Conservation (phyloP, 441 rosid genomes). For the Aquilaria agallochum region DNA sequence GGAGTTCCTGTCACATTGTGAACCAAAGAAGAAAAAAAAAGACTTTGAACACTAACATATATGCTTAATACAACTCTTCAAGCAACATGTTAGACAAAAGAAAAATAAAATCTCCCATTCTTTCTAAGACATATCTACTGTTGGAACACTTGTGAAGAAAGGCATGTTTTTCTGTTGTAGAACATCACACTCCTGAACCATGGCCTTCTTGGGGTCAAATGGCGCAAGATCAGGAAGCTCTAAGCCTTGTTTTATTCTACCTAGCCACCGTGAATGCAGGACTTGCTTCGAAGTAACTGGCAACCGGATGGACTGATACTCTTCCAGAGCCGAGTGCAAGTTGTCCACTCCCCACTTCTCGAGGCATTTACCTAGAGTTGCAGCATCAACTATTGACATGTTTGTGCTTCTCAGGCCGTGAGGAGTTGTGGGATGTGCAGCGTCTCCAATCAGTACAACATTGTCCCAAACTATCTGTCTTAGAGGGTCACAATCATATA, state of each 20-base stretch:
- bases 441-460: conserved; percentile 63
- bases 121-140: neutral
- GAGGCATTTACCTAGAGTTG: conserved; percentile 56
- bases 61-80: too few species aligned
- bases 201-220: conserved; percentile 35
- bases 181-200: conserved; percentile 30
- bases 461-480: conserved; percentile 44
- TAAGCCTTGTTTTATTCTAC: conserved; percentile 74
- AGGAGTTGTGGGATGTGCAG: conserved; percentile 81
- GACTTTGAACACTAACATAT: too few species aligned
- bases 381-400: conserved; percentile 72
- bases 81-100: too few species aligned
- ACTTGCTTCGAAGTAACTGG: conserved; percentile 63
- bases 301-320: conserved; percentile 52
- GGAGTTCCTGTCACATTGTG: too few species aligned
- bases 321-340: conserved; percentile 43
- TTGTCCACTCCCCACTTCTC: conserved; percentile 37
- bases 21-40: too few species aligned
- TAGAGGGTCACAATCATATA: conserved; percentile 68
- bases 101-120: too few species aligned
- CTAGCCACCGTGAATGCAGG: conserved; percentile 45
- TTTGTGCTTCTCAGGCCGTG: conserved; percentile 77
- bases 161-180: conserved; percentile 59
- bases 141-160: conserved; percentile 39
- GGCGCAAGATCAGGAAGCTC: conserved; percentile 23